Evolutionary conservation across 805 yeast genomes (phyloP), one percentile per base, ranked within the genome.

Genomic region (Spathaspora passalidarum): DNA sequence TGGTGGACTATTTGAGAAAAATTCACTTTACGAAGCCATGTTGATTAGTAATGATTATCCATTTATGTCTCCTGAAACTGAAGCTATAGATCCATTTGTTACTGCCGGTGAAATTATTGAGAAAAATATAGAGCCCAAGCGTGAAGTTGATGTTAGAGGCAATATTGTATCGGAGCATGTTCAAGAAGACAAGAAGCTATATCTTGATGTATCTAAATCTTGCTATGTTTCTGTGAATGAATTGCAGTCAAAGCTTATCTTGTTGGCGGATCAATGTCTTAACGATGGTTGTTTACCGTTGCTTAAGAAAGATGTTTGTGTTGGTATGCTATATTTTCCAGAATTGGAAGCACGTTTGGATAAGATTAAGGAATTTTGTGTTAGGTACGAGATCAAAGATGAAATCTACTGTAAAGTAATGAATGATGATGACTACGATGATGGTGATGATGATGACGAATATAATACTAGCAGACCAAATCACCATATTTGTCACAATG

Each of bases 251-350:
- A 71, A 71, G 49, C 54, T 79, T 26, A 41, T 49, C 2, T 44
- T 59, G 7, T 59, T 77, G n/a, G 80, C 75, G 34, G 52, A 56
- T 16, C 62, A 65, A 13, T 71, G 73, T 2, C 63, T 77, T 40
- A 55, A 76, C 18, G 84, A 80, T 57, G 83, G 82, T 0, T 76
- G 80, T 51, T 55, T 80, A 18, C 78, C 83, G 1, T 58, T 80
- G 5, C 55, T 76, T n/a, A 63, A 65, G 39, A 57, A 61, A 36
- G 43, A 49, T 49, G 56, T 44, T 32, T 67, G 60, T 53, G 69
- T 74, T 14, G 84, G 84, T 0, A 47, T 77, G 4, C 49, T 80
- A 4, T 73, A 77, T 25, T 78, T 73, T 21, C 75, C 81, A 0
- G 80, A 76, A 41, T 62, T 80, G 45, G 82, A 79, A 48, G 66